Evolutionary conservation across 148 eudicot genomes (phyloP), one percentile per base, ranked within the genome.

Genomic region (Rhododendron henanense): DNA sequence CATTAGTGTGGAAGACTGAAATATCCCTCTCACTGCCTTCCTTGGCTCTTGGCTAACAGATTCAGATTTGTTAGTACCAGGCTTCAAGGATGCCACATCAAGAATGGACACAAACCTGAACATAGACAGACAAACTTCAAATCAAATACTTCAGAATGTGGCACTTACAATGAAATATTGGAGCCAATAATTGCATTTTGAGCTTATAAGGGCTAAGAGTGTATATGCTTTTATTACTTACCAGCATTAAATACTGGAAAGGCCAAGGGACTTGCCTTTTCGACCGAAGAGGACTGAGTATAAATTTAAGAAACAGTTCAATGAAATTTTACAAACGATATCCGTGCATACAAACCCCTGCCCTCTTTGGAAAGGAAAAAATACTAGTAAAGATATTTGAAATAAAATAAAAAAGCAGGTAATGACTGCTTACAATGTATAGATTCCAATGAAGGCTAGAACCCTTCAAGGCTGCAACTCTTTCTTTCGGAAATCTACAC

Each of bases 51-150:
- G 75, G 86, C 71, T 28, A 18, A 87, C 77, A 78, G 84, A 87
- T 74, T 90, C 92, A 48, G 89, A 86, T 86, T 89, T 90, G 57
- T 89, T 95, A 65, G 77, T 89, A 87, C 91, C 94, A 86, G 98
- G 99, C 91, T 97, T 97, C 92, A 95, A 89, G 83, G 98, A 93
- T 78, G 93, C 90, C 81, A 92, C 98, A 90, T 95, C 98, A 88
- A 97, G 84, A 87, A 95, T 89, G 78, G 99, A 93, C 39, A 97
- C 98, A 90, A 97, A 94, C 93, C 99, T 97, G 88, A 67, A 87
- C 85, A 76, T 76, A 77, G 37, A 63, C 1, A 84, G 57, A 81
- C 18, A 39, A 84, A 84, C 35, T 35, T 76, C 13, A 23, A 37
- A 55, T 13, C 73, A 25, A 55, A 53, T 21, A 14, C 41, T 23